These are phyloP conservation scores for Chrysoporthe puriensis DNA, from an alignment of 2,329 filamentous ascomycete species.

Conservation along the genomic window DNA sequence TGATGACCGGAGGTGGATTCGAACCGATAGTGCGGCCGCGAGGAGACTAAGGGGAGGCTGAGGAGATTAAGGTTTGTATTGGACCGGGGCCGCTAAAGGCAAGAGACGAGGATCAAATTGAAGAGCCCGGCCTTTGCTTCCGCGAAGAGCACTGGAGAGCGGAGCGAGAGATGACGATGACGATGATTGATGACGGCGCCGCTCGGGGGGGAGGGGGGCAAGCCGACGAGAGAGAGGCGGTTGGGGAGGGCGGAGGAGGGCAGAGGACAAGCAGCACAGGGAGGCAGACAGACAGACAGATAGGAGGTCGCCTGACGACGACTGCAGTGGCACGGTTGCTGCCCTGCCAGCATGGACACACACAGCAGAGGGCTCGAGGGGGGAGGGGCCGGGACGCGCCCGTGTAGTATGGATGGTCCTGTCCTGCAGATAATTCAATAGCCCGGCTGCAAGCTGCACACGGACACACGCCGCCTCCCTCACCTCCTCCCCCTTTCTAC, in stretches of 20 bases:
- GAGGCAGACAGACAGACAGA: neutral
- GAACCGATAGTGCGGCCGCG: slow-evolving; percentile 26
- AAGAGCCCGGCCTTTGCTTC: slow-evolving; percentile 14
- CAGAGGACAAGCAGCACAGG: neutral
- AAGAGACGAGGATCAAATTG: slow-evolving; percentile 12
- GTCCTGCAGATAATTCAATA: slow-evolving; percentile 7
- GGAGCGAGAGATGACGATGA: slow-evolving; percentile 2
- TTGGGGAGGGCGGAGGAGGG: neutral
- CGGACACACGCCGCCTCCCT: slow-evolving; percentile 1
- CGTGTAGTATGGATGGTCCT: slow-evolving; percentile 1
- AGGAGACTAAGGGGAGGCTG: slow-evolving; percentile 28
- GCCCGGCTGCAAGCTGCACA: slow-evolving; percentile 12
- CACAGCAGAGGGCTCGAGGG: neutral
- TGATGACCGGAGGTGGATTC: slow-evolving; percentile 28
- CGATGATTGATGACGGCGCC: neutral
- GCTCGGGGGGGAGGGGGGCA: neutral
- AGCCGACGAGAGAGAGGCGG: neutral
- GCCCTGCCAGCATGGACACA: too few relatives aligned
- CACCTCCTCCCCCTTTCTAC: neutral
- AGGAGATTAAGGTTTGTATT: slow-evolving; percentile 31
- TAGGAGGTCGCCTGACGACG: slow-evolving; percentile 2
- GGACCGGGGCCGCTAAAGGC: slow-evolving; percentile 17
- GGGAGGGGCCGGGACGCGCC: neutral
- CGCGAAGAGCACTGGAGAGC: slow-evolving; percentile 5
- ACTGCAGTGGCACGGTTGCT: neutral